Base-by-base conservation (phyloP, 768 basidiomycete species). In the Lactarius sanguifluus region DNA sequence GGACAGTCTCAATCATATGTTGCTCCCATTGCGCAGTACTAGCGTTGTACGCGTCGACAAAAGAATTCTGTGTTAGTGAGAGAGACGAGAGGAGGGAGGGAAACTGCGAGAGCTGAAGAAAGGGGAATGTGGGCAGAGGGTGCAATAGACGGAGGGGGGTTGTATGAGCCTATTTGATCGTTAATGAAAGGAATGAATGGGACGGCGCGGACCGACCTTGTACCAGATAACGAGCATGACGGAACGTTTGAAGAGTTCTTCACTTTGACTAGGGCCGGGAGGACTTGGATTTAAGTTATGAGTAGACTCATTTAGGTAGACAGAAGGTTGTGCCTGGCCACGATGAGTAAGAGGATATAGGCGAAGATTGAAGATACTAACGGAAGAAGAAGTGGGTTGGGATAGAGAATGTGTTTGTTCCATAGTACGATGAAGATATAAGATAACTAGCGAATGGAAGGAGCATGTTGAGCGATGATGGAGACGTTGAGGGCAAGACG, bases 141-240 rank as follows among this genome's bases (percentile, higher is more conserved):
- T 73, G 56, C 57, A 71, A 62, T 50, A 71, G 60, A 25, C 72
- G 70, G 54, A 72, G 60, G 50, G 71, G 70, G 57, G 62, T 69
- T 5, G 66, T 73, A 61, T 70, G 68, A 2, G 70, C 62, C 71
- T 72, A 23, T n/a, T 38, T 55, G 59, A 62, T 66, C 58, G 23
- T 41, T 25, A 32, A 54, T 64, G 36, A 40, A 43, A 54, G 41
- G 32, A 55, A 38, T 38, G 12, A 23, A 15, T 13, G 23, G n/a
- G 36, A n/a, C 23, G 43, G 56, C 69, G 38, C 47, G 34, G 54
- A 59, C 75, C 69, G 67, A 86, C 85, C 77, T 86, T 85, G 77
- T 88, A 87, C 88, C 88, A 89, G 66, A 88, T 83, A 61, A 89
- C 81, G 65, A 89, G 80, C 1, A 86, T 88, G 10, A 88, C 81